phyloP scores from a whole-genome alignment of 2,329 filamentous ascomycete genomes.

The Pseudogymnoascus sp. region DNA sequence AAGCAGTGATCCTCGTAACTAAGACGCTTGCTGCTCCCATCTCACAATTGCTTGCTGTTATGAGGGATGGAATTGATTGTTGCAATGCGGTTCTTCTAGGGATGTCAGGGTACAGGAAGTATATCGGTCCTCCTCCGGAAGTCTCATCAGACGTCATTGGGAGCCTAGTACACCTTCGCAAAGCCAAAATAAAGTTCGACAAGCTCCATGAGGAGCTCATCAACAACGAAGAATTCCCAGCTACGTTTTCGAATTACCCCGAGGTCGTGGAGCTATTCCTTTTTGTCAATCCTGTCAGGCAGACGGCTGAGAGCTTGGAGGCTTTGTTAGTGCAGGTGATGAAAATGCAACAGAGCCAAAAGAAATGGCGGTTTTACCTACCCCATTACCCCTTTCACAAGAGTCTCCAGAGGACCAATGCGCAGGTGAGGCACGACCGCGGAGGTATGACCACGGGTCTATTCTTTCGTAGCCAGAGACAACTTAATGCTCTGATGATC shows the following conservation, averaged over 20 bases:
- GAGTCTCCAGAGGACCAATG: conserved; percentile 45
- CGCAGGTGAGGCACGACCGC: conserved; percentile 50
- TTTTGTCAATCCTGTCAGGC: conserved; percentile 47
- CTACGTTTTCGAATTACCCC: conserved; percentile 39
- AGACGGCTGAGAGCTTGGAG: conserved; percentile 42
- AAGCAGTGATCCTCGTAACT: conserved; percentile 27
- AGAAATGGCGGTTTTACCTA: conserved; percentile 37
- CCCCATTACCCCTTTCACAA: conserved; percentile 49
- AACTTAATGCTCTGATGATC: conserved; percentile 28
- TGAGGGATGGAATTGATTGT: conserved; percentile 37
- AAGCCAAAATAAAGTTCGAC: conserved; percentile 40
- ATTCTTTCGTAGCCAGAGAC: conserved; percentile 31
- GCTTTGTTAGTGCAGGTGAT: conserved; percentile 40
- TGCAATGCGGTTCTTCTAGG: conserved; percentile 49
- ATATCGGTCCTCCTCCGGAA: conserved; percentile 38
- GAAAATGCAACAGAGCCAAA: conserved; percentile 38
- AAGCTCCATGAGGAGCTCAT: conserved; percentile 40
- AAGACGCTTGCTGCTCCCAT: conserved; percentile 39
- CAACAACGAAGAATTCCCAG: conserved; percentile 37
- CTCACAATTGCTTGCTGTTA: conserved; percentile 38
- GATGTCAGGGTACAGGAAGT: conserved; percentile 42
- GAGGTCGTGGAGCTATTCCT: conserved; percentile 47
- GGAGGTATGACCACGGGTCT: conserved; percentile 49
- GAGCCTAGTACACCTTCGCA: conserved; percentile 34
- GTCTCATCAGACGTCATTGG: conserved; percentile 37